Percentiles rank a stretch among this genome's conserved stretches.
Conservation (phyloP, 257 asterid species). For the Solanum bulbocastanum region DNA sequence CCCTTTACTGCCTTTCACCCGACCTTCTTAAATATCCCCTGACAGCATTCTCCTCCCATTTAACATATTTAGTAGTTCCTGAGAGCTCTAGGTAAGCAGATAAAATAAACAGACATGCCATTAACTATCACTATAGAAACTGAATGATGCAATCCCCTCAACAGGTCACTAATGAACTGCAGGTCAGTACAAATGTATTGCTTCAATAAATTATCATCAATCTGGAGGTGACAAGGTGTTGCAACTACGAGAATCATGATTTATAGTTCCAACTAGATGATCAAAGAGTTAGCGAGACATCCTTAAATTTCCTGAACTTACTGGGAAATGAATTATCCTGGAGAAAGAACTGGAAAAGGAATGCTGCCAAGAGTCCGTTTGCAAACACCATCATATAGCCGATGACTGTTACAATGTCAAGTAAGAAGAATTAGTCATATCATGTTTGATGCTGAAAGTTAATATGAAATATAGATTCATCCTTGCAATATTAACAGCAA, state of each 20-base stretch:
- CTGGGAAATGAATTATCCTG: conserved; percentile 86
- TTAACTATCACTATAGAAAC: background rate
- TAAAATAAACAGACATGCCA: background rate
- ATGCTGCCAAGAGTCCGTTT: conserved; percentile 79
- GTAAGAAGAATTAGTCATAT: background rate
- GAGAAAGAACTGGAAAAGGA: conserved; percentile 82
- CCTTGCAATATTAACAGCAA: background rate
- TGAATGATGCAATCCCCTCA: background rate
- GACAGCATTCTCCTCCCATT: background rate
- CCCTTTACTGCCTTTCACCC: background rate
- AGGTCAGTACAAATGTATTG: background rate
- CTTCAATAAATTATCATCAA: background rate
- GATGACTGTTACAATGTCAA: conserved; percentile 50
- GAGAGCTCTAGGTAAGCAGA: background rate
- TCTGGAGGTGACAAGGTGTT: background rate
- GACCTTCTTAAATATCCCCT: background rate
- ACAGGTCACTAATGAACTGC: background rate
- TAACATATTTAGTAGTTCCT: background rate
- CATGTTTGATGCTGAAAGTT: conserved; percentile 1
- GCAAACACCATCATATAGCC: conserved; percentile 87
- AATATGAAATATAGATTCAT: background rate
- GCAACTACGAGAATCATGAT: background rate
- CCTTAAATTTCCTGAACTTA: conserved; percentile 28
- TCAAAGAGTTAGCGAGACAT: background rate
- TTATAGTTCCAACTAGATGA: background rate